Evolutionary conservation across 2,329 filamentous ascomycete species (phyloP).

Genomic region (Ramularia collo-cygni): DNA sequence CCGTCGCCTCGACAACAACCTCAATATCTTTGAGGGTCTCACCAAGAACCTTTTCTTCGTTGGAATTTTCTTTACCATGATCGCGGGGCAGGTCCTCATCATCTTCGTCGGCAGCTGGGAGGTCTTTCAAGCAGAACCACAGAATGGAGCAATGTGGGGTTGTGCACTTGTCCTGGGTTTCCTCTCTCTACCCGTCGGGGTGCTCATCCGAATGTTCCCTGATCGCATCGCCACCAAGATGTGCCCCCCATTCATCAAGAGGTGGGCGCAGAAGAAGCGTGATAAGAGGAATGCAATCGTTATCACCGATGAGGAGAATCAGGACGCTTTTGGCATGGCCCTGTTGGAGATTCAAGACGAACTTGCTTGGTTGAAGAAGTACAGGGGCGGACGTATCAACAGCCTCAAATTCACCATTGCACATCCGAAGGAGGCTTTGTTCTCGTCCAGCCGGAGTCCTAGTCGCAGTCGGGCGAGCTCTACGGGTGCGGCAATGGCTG

Average conservation of each 20-base stretch:
- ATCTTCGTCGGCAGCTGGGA: constrained; percentile 70
- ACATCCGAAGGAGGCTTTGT: constrained; percentile 64
- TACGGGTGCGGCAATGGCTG: constrained; percentile 72
- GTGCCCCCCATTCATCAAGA: constrained; percentile 37
- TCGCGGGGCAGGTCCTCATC: constrained; percentile 83
- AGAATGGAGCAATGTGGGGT: constrained; percentile 75
- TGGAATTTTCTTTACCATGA: constrained; percentile 76
- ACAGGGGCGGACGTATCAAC: constrained; percentile 77
- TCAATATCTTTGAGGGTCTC: constrained; percentile 92
- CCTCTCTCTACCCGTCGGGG: constrained; percentile 77
- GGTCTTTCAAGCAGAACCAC: constrained; percentile 66
- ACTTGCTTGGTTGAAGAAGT: constrained; percentile 68
- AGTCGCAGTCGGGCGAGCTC: constrained; percentile 57
- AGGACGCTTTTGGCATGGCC: constrained; percentile 58
- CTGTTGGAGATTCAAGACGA: constrained; percentile 72
- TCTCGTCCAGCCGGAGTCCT: constrained; percentile 53
- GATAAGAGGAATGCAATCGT: constrained; percentile 38
- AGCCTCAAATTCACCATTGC: constrained; percentile 71
- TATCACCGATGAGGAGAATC: constrained; percentile 32
- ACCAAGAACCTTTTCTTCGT: constrained; percentile 83
- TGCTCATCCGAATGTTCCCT: constrained; percentile 74
- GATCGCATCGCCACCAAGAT: constrained; percentile 54
- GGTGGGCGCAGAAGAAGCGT: constrained; percentile 31
- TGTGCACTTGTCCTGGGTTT: constrained; percentile 77
- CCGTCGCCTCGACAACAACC: constrained; percentile 84